These are phyloP conservation scores for Phoenix roebelenii DNA, from an alignment of 176 grass and related monocot genomes.

Conservation along the genomic window DNA sequence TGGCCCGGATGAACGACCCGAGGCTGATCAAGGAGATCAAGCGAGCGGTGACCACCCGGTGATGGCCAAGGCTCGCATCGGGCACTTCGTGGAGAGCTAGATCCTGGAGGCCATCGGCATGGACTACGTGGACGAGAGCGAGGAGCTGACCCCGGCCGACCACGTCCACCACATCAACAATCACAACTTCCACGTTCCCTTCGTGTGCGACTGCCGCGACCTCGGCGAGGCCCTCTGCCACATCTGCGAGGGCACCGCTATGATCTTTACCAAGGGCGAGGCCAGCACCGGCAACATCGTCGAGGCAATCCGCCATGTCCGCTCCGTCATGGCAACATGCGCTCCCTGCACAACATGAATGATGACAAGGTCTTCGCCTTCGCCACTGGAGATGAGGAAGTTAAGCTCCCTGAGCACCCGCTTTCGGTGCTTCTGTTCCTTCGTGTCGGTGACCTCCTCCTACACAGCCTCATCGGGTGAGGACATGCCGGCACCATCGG, in stretches of 20 bases:
- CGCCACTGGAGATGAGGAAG: not conserved
- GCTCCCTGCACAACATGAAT: constrained; percentile 7
- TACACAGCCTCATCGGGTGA: too few relatives aligned
- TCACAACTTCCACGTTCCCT: constrained; percentile 3
- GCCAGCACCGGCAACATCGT: constrained; percentile 11
- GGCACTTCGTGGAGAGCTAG: constrained; percentile 6
- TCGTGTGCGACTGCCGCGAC: constrained; percentile 10
- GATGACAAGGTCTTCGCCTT: constrained; percentile 6
- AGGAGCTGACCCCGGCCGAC: constrained; percentile 3
- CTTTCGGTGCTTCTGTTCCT: too few relatives aligned
- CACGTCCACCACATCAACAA: constrained; percentile 6
- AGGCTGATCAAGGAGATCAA: constrained; percentile 18
- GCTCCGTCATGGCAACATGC: constrained; percentile 7
- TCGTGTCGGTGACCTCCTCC: too few relatives aligned
- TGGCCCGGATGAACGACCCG: constrained; percentile 11
- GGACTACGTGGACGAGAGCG: constrained; percentile 7
- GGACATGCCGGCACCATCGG: too few relatives aligned
- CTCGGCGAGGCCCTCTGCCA: constrained; percentile 5
- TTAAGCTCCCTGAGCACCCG: too few relatives aligned
- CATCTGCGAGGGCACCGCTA: constrained; percentile 7
- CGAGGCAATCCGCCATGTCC: constrained; percentile 1
- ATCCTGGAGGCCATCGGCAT: constrained; percentile 4
- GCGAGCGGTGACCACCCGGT: constrained; percentile 13
- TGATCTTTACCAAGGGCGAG: constrained; percentile 7
- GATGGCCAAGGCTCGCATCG: constrained; percentile 9